Percentiles rank a stretch among this genome's conserved stretches.
These are phyloP conservation scores for Colletotrichum cuscutae DNA, from an alignment of 2,329 filamentous ascomycete genomes.

Conservation along the genomic window DNA sequence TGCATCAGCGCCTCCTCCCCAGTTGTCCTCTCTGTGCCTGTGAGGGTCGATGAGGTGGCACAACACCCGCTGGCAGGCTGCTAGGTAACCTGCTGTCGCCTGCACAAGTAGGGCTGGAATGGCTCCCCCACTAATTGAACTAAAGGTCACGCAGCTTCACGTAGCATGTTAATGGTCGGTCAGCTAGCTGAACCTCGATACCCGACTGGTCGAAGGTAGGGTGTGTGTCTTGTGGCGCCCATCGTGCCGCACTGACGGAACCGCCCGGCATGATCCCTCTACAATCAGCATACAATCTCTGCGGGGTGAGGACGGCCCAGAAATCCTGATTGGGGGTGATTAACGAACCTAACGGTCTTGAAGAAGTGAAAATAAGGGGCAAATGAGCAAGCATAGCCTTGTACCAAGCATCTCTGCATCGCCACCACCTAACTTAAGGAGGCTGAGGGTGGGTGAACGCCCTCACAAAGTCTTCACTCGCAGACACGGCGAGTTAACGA, in stretches of 20 bases:
- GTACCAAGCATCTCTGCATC: neutral
- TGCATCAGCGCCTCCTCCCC: neutral
- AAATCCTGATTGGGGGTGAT: neutral
- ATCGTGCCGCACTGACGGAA: conserved; percentile 28
- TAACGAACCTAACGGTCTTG: neutral
- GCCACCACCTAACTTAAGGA: neutral
- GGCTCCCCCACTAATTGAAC: neutral
- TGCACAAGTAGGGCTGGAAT: conserved; percentile 30
- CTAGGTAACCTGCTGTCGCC: neutral
- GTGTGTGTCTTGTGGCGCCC: conserved; percentile 2
- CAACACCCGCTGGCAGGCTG: neutral
- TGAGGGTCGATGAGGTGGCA: neutral
- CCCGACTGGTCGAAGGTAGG: conserved; percentile 21
- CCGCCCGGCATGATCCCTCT: conserved; percentile 23
- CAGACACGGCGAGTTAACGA: conserved; percentile 2
- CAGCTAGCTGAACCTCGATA: neutral
- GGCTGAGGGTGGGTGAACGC: neutral
- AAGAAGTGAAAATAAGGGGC: neutral
- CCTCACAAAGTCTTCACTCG: neutral
- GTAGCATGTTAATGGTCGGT: conserved; percentile 20
- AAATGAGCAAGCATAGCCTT: neutral
- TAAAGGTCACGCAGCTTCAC: conserved; percentile 14
- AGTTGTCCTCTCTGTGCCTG: no score
- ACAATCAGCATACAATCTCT: conserved; percentile 13
- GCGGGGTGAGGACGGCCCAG: conserved; percentile 21